Percentiles rank a stretch among this genome's conserved stretches.
Conservation (phyloP, 2,329 filamentous ascomycete genomes). For the Ciborinia camelliae region DNA sequence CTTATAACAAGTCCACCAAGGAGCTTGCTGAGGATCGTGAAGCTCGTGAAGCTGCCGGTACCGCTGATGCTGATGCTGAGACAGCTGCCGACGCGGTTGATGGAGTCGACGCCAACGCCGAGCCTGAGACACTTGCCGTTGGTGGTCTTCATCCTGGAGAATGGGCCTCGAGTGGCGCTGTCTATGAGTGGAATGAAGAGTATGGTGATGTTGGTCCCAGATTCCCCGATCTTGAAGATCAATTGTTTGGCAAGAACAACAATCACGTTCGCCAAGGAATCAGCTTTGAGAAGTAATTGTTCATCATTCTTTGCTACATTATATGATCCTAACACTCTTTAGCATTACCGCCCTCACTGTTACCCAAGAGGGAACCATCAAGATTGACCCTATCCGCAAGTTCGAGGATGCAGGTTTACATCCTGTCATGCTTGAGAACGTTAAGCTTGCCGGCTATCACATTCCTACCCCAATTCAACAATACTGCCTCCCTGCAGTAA, state of each 20-base stretch:
- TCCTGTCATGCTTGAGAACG: slow-evolving; percentile 75
- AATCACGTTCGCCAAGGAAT: slow-evolving; percentile 52
- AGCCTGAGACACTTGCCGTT: slow-evolving; percentile 22
- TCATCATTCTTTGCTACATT: not conserved
- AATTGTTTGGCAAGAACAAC: slow-evolving; percentile 64
- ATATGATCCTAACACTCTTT: slow-evolving; percentile 26
- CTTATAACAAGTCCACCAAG: slow-evolving; percentile 34
- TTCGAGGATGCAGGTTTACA: slow-evolving; percentile 82
- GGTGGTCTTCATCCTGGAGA: slow-evolving; percentile 29
- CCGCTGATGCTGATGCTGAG: slow-evolving; percentile 13
- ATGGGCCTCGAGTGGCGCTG: slow-evolving; percentile 33
- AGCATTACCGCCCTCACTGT: slow-evolving; percentile 56
- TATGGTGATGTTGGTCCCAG: slow-evolving; percentile 79
- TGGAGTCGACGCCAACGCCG: not conserved
- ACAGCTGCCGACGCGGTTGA: not conserved
- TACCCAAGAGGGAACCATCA: slow-evolving; percentile 52
- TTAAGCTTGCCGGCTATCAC: slow-evolving; percentile 67
- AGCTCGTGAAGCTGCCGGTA: slow-evolving; percentile 14
- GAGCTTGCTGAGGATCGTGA: slow-evolving; percentile 29
- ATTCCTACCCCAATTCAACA: slow-evolving; percentile 82
- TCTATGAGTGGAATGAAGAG: slow-evolving; percentile 84
- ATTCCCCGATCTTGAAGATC: slow-evolving; percentile 65
- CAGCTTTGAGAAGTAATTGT: slow-evolving; percentile 58
- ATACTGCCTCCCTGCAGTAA: slow-evolving; percentile 77
- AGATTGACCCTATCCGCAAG: slow-evolving; percentile 49